Evolutionary conservation across 2,329 filamentous ascomycete genomes (phyloP), one percentile per base, ranked within the genome.

Genomic region (Cordyceps pruinosa): DNA sequence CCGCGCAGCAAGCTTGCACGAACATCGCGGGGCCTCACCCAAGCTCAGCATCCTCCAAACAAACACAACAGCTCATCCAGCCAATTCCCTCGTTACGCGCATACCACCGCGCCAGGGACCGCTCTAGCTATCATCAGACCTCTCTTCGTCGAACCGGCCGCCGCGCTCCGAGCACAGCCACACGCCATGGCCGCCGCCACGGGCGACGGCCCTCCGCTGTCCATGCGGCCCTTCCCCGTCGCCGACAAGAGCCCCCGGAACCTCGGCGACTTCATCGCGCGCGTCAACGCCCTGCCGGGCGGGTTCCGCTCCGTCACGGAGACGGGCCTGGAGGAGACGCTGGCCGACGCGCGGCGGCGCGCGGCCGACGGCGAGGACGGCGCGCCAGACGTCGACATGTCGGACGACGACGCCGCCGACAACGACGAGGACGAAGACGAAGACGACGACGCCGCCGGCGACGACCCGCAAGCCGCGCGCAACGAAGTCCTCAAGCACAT

Each of bases 251-350:
- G 75, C 66, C 78, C 80, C 32, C 82, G 81, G 67, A 81, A 78
- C 47, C 77, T 97, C n/a, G 77, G 82, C 57, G 81, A 87, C 47
- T 87, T 93, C 63, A 90, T 97, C 63, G 76, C 81, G 58, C 90
- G 92, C 63, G 87, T 96, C 66, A 88, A 91, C 63, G 86, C 95
- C 66, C 86, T 88, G 59, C 65, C 72, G 1, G 90, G 89, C 15
- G 89, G 90, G 25, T 95, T 97, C 68, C 86, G 90, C 59, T 79
- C 86, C 64, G 78, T 97, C 61, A 89, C 85, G 50, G 89, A 96
- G 70, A 80, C 84, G 51, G 80, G 84, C 44, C 75, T 97, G 37
- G 80, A 80, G 50, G 81, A 86, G 35, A 86, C 94, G 65, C 85
- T 94, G n/a, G n/a, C n/a, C 52, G 75, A 42, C 70, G 74, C 26